These are phyloP conservation scores for Russula brevipes DNA, from an alignment of 768 basidiomycete genomes.

Conservation along the genomic window DNA sequence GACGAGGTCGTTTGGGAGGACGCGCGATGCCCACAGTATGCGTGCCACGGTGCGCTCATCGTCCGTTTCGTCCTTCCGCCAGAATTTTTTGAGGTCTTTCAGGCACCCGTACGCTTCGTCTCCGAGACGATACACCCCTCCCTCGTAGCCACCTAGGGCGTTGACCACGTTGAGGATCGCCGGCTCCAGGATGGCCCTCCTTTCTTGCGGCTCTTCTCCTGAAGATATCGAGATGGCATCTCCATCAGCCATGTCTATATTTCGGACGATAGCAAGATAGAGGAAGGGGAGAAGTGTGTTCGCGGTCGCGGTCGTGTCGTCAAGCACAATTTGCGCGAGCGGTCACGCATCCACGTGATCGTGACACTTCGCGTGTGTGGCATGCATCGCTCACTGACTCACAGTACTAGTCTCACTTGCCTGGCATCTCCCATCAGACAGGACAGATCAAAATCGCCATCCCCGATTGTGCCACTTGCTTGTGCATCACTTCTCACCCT, in stretches of 20 bases:
- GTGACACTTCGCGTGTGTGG: slow-evolving; percentile 11
- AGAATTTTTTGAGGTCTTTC: slow-evolving; percentile 91
- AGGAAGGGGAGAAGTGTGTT: background rate
- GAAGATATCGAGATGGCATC: slow-evolving; percentile 31
- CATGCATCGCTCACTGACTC: too few species aligned
- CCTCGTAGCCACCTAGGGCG: slow-evolving; percentile 74
- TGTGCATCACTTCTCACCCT: background rate
- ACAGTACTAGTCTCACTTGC: too few species aligned
- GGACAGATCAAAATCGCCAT: too few species aligned
- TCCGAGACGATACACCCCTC: slow-evolving; percentile 62
- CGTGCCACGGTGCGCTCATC: slow-evolving; percentile 94
- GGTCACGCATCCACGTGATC: slow-evolving; percentile 13
- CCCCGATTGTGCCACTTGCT: too few species aligned
- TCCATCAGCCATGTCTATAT: slow-evolving; percentile 26
- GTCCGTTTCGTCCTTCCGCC: slow-evolving; percentile 95
- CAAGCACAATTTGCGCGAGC: background rate
- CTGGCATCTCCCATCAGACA: too few species aligned
- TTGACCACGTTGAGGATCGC: slow-evolving; percentile 71
- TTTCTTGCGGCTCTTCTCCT: slow-evolving; percentile 33
- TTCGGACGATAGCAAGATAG: background rate
- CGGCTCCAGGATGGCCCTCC: slow-evolving; percentile 57
- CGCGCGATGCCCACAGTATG: slow-evolving; percentile 84
- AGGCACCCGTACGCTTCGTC: slow-evolving; percentile 81
- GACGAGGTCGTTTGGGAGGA: slow-evolving; percentile 81
- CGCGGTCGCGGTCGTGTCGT: background rate